These are phyloP conservation scores for Hericium coralloides DNA, from an alignment of 768 basidiomycete species.

Conservation along the genomic window DNA sequence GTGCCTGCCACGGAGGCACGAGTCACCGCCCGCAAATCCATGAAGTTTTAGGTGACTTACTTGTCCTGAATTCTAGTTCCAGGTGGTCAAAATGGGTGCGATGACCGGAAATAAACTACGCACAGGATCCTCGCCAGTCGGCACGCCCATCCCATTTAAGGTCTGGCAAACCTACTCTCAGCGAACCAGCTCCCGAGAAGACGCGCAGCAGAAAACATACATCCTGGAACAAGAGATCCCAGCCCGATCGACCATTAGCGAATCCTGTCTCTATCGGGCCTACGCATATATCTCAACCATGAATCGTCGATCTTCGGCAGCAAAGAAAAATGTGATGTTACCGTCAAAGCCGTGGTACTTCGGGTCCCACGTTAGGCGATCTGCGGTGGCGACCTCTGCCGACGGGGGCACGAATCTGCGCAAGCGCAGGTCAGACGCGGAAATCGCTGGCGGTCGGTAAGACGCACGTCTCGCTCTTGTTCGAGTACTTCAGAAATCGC, in stretches of 20 bases:
- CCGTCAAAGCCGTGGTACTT: background rate
- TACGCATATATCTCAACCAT: background rate
- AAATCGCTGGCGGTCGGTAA: background rate
- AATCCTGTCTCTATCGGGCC: background rate
- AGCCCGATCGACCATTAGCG: constrained; percentile 1
- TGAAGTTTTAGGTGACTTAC: background rate
- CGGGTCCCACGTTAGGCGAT: background rate
- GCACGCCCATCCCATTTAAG: constrained; percentile 4
- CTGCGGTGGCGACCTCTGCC: constrained; percentile 12
- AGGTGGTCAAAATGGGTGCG: background rate
- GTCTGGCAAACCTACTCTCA: constrained; percentile 2
- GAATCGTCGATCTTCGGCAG: background rate
- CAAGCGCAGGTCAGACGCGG: background rate
- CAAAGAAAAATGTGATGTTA: background rate
- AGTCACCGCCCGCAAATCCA: background rate
- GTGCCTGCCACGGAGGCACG: background rate
- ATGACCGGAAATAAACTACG: background rate
- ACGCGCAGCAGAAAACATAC: background rate
- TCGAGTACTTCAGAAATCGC: constrained; percentile 29
- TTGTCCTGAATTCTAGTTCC: background rate
- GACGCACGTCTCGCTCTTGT: constrained; percentile 23
- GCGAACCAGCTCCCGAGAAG: too few species aligned
- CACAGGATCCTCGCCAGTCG: constrained; percentile 1
- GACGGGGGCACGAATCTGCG: constrained; percentile 15
- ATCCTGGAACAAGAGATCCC: constrained; percentile 7